These are phyloP conservation scores for Fomitopsis pinicola DNA, from an alignment of 1,284 basidiomycete genomes.

Conservation along the genomic window DNA sequence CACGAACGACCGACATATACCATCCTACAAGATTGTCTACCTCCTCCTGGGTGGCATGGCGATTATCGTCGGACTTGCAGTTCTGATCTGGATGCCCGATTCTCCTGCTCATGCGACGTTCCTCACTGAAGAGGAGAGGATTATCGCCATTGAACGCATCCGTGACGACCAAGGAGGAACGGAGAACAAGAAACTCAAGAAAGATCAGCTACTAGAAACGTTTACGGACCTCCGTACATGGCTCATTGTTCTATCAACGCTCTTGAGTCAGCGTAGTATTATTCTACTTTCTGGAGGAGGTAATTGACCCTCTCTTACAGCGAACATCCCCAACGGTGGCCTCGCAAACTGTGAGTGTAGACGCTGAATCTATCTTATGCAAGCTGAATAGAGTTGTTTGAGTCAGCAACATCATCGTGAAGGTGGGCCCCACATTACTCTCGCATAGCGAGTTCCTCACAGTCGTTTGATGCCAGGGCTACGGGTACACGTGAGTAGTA, in stretches of 20 bases:
- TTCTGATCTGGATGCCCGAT: slow-evolving; percentile 63
- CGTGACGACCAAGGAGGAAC: slow-evolving; percentile 65
- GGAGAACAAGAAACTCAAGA: slow-evolving; percentile 60
- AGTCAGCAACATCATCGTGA: slow-evolving; percentile 62
- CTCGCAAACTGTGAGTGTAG: slow-evolving; percentile 53
- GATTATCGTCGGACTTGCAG: slow-evolving; percentile 52
- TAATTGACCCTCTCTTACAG: slow-evolving; percentile 24
- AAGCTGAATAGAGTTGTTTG: not conserved
- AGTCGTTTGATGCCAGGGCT: slow-evolving; percentile 25
- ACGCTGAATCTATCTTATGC: not conserved
- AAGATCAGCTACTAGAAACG: slow-evolving; percentile 55
- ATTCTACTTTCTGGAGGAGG: not conserved
- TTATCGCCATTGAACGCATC: slow-evolving; percentile 65
- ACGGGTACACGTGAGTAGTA: slow-evolving; percentile 56
- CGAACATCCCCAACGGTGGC: slow-evolving; percentile 64
- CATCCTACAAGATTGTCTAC: slow-evolving; percentile 65
- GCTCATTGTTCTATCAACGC: slow-evolving; percentile 58
- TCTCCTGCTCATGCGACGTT: slow-evolving; percentile 60
- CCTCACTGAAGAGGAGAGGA: slow-evolving; percentile 56
- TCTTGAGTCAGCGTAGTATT: slow-evolving; percentile 39
- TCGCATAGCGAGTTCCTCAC: not conserved
- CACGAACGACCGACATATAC: slow-evolving; percentile 40
- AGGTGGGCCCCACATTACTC: slow-evolving; percentile 16
- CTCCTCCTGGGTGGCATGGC: slow-evolving; percentile 59
- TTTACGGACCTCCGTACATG: slow-evolving; percentile 57